Conservation (phyloP, 805 yeast genomes). For the Danielia reshetovae region DNA sequence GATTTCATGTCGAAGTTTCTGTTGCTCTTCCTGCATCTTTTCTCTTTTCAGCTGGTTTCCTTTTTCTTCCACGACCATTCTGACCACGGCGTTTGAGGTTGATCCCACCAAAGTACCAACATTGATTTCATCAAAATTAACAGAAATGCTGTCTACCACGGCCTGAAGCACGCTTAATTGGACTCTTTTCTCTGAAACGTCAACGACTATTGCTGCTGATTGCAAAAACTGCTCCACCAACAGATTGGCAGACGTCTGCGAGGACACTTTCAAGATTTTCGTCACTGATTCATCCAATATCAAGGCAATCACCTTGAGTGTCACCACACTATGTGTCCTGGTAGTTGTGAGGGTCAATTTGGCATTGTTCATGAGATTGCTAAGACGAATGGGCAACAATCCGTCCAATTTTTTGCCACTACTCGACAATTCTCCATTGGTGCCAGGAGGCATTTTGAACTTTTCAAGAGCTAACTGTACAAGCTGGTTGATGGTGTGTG, state of each 20-base stretch:
- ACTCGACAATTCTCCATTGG: constrained; percentile 23
- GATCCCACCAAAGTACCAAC: constrained; percentile 14
- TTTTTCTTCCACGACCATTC: constrained; percentile 8
- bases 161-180: constrained; percentile 11
- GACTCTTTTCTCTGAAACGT: constrained; percentile 19
- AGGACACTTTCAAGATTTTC: constrained; percentile 5
- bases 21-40: constrained; percentile 5
- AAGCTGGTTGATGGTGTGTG: constrained; percentile 28
- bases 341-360: constrained; percentile 20
- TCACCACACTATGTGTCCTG: not conserved
- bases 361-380: constrained; percentile 31
- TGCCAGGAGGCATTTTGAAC: constrained; percentile 20
- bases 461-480: constrained; percentile 18
- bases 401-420: constrained; percentile 29
- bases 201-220: constrained; percentile 7
- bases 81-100: constrained; percentile 12
- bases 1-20: not conserved
- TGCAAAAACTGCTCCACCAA: constrained; percentile 4
- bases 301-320: constrained; percentile 8
- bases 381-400: constrained; percentile 29
- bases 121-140: constrained; percentile 3
- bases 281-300: constrained; percentile 5
- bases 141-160: constrained; percentile 3
- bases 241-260: constrained; percentile 3
- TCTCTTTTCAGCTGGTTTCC: constrained; percentile 1